Base-by-base conservation (phyloP, 352 stramenopile species). In the Phytopythium mirpurense region DNA sequence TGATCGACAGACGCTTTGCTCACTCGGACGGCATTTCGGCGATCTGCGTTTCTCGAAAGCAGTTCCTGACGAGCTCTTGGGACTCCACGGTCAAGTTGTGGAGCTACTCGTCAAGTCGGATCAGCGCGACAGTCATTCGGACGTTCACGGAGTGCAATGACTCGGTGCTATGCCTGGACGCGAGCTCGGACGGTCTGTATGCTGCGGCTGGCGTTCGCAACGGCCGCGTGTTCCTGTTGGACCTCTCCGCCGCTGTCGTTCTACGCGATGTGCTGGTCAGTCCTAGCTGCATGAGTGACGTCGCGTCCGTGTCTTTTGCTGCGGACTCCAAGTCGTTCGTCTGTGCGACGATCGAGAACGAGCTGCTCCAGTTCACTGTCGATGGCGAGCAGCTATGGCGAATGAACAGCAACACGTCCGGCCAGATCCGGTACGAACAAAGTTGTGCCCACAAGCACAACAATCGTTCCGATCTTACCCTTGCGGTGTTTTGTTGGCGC, bases 71-170 rank as follows among this genome's bases (percentile, higher is more conserved):
- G n/a, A 86, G 78, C 29, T 91, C 80, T 5, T 89, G 76, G 78
- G 80, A 91, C 55, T 86, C 78, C 0, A 89, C 63, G 1, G 68
- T 91, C 55, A 91, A 90, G 54, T 49, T 87, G 21, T 92, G 82
- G 82, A 63, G 72, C 15, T 92, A 88, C 37, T 85, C 78, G 2
- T 60, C 76, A 11, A 71, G 56, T 11, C 68, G 65, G 24, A 77
- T 92, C 23, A 59, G 85, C 2, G 49, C 65, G 10, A 74, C 67
- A 0, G 77, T 74, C 5, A 67, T 88, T 9, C 63, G 60, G 24
- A 87, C 71, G 2, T 88, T 90, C 47, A 32, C 73, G 6, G 71
- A 88, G 26, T 86, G 74, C 16, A 70, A 84, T 54, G 79, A 88
- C 38, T 74, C 77, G 5, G 65, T 92, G 0, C 52, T 86, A 40